A percentile compares a stretch with the other conserved stretches of the same genome.
Conservation (phyloP, 306 rosid species). For the Phaseolus lunatus region DNA sequence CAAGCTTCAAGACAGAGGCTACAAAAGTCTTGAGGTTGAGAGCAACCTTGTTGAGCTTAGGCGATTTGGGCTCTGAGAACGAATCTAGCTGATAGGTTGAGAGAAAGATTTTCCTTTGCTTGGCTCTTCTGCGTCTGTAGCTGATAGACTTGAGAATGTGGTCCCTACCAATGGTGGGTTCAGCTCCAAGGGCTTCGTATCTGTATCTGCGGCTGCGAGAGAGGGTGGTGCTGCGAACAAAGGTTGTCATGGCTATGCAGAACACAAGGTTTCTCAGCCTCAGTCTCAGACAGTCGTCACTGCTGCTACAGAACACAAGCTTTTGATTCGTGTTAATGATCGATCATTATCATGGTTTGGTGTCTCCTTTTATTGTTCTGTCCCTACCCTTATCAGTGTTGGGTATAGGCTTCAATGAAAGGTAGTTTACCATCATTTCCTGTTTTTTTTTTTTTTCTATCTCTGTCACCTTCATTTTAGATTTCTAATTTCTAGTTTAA, state of each 20-base stretch:
- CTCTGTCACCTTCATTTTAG: not conserved
- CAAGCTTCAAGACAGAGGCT: constrained; percentile 37
- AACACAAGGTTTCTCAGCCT: not conserved
- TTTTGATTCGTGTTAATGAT: not conserved
- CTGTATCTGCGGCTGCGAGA: constrained; percentile 48
- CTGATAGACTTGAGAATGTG: constrained; percentile 41
- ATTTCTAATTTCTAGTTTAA: not conserved
- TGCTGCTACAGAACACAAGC: not conserved
- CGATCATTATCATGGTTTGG: not conserved
- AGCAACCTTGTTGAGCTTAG: constrained; percentile 47
- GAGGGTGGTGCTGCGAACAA: constrained; percentile 44
- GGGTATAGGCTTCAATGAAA: not conserved
- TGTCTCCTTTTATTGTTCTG: not conserved
- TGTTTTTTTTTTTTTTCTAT: too few relatives aligned
- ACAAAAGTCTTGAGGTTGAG: constrained; percentile 52
- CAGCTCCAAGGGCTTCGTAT: constrained; percentile 33
- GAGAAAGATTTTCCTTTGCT: constrained; percentile 55
- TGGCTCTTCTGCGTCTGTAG: constrained; percentile 53
- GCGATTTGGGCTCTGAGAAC: constrained; percentile 17
- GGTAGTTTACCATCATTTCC: not conserved
- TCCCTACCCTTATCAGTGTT: constrained; percentile 12
- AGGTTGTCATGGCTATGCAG: constrained; percentile 37
- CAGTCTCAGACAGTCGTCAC: not conserved
- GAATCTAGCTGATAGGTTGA: constrained; percentile 50
- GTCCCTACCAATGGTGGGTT: not conserved